Evolutionary conservation across 139 green algal genomes (phyloP).

Genomic region (Chlamydomonas schloesseri): DNA sequence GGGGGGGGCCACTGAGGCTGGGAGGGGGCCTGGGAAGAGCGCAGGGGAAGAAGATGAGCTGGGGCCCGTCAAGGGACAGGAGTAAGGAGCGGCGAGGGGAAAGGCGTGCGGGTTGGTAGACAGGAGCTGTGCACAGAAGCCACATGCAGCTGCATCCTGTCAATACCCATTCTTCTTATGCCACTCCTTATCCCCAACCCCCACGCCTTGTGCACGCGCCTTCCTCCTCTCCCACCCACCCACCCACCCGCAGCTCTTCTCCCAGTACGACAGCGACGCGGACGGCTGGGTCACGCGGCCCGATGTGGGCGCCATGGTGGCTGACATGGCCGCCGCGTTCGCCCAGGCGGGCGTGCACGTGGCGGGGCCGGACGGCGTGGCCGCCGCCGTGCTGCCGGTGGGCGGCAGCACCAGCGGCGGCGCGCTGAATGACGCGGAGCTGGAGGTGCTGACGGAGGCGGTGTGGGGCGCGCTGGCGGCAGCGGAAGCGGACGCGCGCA

Average conservation of each 20-base stretch:
- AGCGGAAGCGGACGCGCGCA: conserved; percentile 11
- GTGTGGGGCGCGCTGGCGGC: conserved; percentile 9
- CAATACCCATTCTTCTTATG: too few relatives aligned
- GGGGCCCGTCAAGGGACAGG: too few relatives aligned
- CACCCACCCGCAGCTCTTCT: conserved; percentile 14
- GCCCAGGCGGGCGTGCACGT: conserved; percentile 16
- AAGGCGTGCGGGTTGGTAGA: too few relatives aligned
- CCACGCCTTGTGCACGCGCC: too few relatives aligned
- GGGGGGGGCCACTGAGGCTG: too few relatives aligned
- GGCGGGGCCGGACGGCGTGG: background rate
- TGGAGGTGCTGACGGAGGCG: background rate
- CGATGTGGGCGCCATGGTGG: conserved; percentile 37
- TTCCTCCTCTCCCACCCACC: too few relatives aligned
- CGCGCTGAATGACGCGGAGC: background rate
- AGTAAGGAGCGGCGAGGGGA: too few relatives aligned
- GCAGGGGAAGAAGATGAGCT: too few relatives aligned
- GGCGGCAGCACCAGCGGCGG: background rate
- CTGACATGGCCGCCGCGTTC: conserved; percentile 28
- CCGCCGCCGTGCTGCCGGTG: background rate
- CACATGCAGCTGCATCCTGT: too few relatives aligned
- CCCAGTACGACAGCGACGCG: conserved; percentile 38
- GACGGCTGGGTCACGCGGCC: conserved; percentile 24
- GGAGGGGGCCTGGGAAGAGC: too few relatives aligned
- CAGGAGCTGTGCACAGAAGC: too few relatives aligned
- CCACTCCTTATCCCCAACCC: too few relatives aligned